A percentile compares a stretch with the other conserved stretches of the same genome.
These are phyloP conservation scores for Paraphoma chrysanthemicola DNA, from an alignment of 2,329 filamentous ascomycete genomes.

Conservation along the genomic window DNA sequence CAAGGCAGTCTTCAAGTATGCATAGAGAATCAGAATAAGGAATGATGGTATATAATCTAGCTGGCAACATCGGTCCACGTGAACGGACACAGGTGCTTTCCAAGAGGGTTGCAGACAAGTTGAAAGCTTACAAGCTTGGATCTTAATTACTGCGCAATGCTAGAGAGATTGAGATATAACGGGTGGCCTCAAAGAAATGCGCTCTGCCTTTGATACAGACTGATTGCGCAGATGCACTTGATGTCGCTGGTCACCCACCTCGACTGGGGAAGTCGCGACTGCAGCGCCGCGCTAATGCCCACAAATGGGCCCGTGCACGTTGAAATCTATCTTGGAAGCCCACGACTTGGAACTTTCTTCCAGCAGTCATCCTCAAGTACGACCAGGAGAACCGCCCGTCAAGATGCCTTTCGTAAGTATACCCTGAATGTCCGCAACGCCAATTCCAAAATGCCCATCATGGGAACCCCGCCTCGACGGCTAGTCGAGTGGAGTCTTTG, in stretches of 20 bases:
- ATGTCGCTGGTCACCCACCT: constrained; percentile 33
- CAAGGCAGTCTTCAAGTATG: no score
- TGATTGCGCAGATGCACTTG: not conserved
- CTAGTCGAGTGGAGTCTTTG: constrained; percentile 46
- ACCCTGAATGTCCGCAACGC: constrained; percentile 24
- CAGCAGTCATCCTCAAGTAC: constrained; percentile 34
- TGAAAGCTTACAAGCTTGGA: no score
- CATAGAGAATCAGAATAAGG: no score
- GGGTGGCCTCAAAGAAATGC: no score
- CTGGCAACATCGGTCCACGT: no score
- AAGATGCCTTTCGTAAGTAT: constrained; percentile 59
- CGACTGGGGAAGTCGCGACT: constrained; percentile 12
- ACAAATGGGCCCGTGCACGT: constrained; percentile 9
- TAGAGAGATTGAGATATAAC: no score
- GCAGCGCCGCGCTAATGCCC: constrained; percentile 16
- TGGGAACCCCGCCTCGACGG: constrained; percentile 36
- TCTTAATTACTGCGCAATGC: no score
- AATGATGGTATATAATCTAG: no score
- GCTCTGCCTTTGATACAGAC: no score
- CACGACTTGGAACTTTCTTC: constrained; percentile 29
- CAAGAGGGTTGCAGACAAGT: no score
- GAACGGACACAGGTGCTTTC: no score
- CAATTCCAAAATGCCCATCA: constrained; percentile 15
- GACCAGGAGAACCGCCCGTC: constrained; percentile 33
- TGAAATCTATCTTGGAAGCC: constrained; percentile 8